These are phyloP conservation scores for Coniosporium apollinis DNA, from an alignment of 495 filamentous ascomycete genomes.

Conservation along the genomic window DNA sequence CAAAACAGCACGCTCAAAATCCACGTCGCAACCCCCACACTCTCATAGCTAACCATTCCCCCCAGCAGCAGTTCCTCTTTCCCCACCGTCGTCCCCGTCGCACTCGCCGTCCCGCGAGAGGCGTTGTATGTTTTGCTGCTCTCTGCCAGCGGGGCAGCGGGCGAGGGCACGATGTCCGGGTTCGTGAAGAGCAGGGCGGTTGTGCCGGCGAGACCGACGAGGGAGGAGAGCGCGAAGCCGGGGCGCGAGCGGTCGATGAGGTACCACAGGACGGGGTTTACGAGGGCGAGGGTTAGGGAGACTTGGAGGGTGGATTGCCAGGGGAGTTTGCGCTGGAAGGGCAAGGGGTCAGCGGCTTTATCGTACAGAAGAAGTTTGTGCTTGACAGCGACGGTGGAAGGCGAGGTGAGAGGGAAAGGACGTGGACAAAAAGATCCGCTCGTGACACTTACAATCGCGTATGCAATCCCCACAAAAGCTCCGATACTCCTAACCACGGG, in stretches of 20 bases:
- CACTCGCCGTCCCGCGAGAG: constrained; percentile 3
- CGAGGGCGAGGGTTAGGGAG: constrained; percentile 76
- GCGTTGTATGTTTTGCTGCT: constrained; percentile 5
- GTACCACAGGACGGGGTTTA: constrained; percentile 92
- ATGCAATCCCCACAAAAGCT: constrained; percentile 89
- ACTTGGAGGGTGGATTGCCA: constrained; percentile 92
- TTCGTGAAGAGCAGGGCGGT: constrained; percentile 52
- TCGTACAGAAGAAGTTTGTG: constrained; percentile 8
- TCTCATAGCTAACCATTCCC: constrained; percentile 51
- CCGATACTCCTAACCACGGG: constrained; percentile 74
- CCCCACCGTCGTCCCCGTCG: constrained; percentile 1
- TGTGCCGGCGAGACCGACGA: constrained; percentile 59
- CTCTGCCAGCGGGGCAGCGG: constrained; percentile 22
- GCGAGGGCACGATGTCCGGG: constrained; percentile 57
- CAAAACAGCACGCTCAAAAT: constrained; percentile 86
- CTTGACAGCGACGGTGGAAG: not conserved
- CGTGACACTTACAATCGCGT: constrained; percentile 85
- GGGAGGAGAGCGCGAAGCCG: constrained; percentile 58
- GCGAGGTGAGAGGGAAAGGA: constrained; percentile 1
- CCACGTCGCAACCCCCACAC: constrained; percentile 68
- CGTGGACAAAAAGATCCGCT: no score
- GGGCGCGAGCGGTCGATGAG: constrained; percentile 77
- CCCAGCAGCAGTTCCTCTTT: constrained; percentile 27
- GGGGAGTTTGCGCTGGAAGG: constrained; percentile 53
- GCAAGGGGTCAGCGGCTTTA: no score